phyloP scores from a whole-genome alignment of 2,329 filamentous ascomycete species.

The Cladosporium colombiae region DNA sequence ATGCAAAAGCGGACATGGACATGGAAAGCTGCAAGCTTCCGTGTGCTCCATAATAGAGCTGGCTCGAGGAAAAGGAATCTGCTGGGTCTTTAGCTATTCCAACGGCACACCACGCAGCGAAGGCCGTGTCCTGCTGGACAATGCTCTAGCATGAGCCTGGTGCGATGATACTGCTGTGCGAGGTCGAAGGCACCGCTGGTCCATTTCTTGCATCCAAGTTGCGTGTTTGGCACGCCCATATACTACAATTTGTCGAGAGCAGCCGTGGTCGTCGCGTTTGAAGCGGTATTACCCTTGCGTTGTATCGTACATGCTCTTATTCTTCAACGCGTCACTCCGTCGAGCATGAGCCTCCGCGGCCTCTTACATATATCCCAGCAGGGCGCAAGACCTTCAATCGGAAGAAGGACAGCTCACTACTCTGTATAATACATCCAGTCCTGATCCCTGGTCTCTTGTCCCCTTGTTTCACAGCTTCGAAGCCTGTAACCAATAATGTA shows the following conservation, averaged over 20 bases:
- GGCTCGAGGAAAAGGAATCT: neutral
- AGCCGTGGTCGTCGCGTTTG: neutral
- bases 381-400: neutral
- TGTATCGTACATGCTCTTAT: neutral
- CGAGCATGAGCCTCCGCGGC: too few species aligned
- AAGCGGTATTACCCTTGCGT: neutral
- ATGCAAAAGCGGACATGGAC: neutral
- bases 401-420: neutral
- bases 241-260: neutral
- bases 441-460: neutral
- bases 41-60: neutral
- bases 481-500: neutral
- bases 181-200: neutral
- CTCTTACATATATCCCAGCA: too few species aligned
- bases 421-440: slow-evolving; percentile 2
- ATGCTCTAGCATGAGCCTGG: neutral
- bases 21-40: neutral
- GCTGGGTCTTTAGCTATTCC: neutral
- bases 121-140: neutral
- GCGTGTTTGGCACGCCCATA: neutral
- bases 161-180: neutral
- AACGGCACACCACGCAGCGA: too few species aligned
- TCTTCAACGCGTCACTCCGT: too few species aligned
- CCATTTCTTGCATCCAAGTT: neutral
- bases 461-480: neutral